Evolutionary conservation across 1,284 basidiomycete species (phyloP).

Genomic region (Fomitopsis betulina): DNA sequence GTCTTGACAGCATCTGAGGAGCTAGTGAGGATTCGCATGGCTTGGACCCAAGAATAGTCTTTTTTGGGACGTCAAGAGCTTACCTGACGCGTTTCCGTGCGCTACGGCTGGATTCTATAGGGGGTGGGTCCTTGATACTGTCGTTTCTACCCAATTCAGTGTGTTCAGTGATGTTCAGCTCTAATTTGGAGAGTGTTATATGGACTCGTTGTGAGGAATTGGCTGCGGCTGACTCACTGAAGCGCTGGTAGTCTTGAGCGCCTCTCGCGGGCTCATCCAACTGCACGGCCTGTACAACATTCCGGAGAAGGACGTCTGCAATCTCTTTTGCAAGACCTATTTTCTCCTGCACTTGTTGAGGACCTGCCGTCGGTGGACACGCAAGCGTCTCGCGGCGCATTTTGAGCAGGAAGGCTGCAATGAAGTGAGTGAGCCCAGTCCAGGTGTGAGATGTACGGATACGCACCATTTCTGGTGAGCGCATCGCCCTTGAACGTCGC

Average conservation of each 20-base stretch:
- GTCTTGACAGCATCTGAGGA: slow-evolving; percentile 29
- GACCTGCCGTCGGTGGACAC: slow-evolving; percentile 37
- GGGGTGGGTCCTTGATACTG: slow-evolving; percentile 52
- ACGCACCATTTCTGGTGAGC: slow-evolving; percentile 21
- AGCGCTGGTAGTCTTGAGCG: slow-evolving; percentile 40
- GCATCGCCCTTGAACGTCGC: slow-evolving; percentile 55
- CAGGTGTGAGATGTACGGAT: background rate
- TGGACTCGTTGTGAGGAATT: background rate
- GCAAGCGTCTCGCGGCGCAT: slow-evolving; percentile 52
- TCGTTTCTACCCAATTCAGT: slow-evolving; percentile 76
- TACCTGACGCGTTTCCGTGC: slow-evolving; percentile 34
- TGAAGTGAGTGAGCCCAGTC: background rate
- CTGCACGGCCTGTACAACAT: slow-evolving; percentile 66
- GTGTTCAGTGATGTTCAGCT: slow-evolving; percentile 57
- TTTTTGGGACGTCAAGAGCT: slow-evolving; percentile 6
- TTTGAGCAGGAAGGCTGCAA: slow-evolving; percentile 62
- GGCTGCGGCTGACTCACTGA: slow-evolving; percentile 40
- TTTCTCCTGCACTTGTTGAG: slow-evolving; percentile 46
- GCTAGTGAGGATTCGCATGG: slow-evolving; percentile 13
- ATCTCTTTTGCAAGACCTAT: slow-evolving; percentile 57
- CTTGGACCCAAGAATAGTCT: background rate
- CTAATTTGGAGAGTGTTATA: slow-evolving; percentile 34
- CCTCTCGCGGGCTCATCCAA: slow-evolving; percentile 25
- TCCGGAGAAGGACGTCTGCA: slow-evolving; percentile 61
- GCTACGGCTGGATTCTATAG: slow-evolving; percentile 40